A percentile compares a stretch with the other conserved stretches of the same genome.
Conservation (phyloP, 352 stramenopile genomes). For the Globisporangium emineosum region DNA sequence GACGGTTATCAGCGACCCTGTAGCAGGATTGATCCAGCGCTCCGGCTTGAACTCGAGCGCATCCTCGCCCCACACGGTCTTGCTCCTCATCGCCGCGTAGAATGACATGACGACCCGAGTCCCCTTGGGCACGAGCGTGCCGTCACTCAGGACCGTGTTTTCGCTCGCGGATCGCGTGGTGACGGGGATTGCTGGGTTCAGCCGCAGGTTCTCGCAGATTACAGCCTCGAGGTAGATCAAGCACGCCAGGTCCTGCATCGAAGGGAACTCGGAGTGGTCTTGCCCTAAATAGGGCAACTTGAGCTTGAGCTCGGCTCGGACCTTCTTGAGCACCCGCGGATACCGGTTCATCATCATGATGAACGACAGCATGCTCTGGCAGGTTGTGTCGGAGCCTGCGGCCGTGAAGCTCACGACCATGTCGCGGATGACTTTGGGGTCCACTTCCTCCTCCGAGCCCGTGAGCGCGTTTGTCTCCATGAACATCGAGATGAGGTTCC, state of each 20-base stretch:
- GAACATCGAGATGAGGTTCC: slow-evolving; percentile 36
- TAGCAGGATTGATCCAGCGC: too few relatives aligned
- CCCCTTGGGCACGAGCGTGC: slow-evolving; percentile 33
- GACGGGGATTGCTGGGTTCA: slow-evolving; percentile 31
- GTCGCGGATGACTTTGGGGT: slow-evolving; percentile 1
- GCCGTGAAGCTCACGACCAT: slow-evolving; percentile 57
- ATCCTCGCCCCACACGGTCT: slow-evolving; percentile 40
- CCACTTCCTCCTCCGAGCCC: neutral
- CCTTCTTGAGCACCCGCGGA: slow-evolving; percentile 36
- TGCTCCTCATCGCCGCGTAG: slow-evolving; percentile 23
- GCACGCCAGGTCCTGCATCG: slow-evolving; percentile 32
- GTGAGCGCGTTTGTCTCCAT: slow-evolving; percentile 7
- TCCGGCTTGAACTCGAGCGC: slow-evolving; percentile 10
- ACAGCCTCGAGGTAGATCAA: slow-evolving; percentile 52
- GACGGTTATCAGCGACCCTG: neutral
- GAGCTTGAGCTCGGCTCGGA: slow-evolving; percentile 35
- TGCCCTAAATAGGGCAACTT: slow-evolving; percentile 25
- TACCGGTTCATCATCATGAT: slow-evolving; percentile 68
- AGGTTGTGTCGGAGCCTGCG: slow-evolving; percentile 73
- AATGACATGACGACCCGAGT: slow-evolving; percentile 23
- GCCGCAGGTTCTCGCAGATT: slow-evolving; percentile 48
- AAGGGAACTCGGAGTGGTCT: slow-evolving; percentile 23
- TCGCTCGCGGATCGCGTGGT: slow-evolving; percentile 32
- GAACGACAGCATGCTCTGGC: slow-evolving; percentile 64
- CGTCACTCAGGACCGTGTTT: slow-evolving; percentile 36